Evolutionary conservation across 2,329 filamentous ascomycete species (phyloP).

Genomic region (Cercospora sesami): DNA sequence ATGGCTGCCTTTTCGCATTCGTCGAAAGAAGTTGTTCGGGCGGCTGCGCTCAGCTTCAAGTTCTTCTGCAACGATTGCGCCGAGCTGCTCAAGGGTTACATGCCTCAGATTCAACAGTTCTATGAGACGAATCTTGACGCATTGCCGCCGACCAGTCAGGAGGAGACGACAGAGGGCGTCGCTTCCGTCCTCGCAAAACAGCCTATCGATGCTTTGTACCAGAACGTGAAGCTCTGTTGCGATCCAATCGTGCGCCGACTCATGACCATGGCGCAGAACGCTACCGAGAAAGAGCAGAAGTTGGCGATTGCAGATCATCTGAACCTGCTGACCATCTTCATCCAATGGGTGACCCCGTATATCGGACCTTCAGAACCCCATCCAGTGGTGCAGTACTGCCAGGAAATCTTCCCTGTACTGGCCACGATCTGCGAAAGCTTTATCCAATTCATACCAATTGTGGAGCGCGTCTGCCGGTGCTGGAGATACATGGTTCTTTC

Average conservation of each 20-base stretch:
- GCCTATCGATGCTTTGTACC: slow-evolving; percentile 75
- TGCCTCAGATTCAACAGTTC: slow-evolving; percentile 83
- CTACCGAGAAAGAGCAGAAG: slow-evolving; percentile 78
- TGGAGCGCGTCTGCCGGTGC: slow-evolving; percentile 89
- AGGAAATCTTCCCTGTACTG: slow-evolving; percentile 86
- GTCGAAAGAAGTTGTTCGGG: slow-evolving; percentile 86
- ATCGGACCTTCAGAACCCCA: slow-evolving; percentile 72
- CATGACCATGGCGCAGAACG: slow-evolving; percentile 82
- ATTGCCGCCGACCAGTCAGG: slow-evolving; percentile 81
- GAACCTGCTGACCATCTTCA: slow-evolving; percentile 87
- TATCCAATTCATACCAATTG: slow-evolving; percentile 79
- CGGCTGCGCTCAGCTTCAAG: slow-evolving; percentile 89
- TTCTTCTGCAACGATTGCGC: slow-evolving; percentile 97
- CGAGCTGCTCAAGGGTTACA: slow-evolving; percentile 77
- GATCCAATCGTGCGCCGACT: slow-evolving; percentile 84
- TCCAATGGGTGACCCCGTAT: slow-evolving; percentile 74
- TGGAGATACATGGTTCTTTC: slow-evolving; percentile 98
- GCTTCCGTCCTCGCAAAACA: slow-evolving; percentile 88
- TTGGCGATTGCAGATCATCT: slow-evolving; percentile 90
- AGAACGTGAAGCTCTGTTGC: slow-evolving; percentile 85
- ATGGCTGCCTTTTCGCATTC: slow-evolving; percentile 86
- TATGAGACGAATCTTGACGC: slow-evolving; percentile 88
- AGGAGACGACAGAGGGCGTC: slow-evolving; percentile 94
- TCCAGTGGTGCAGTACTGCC: slow-evolving; percentile 92
- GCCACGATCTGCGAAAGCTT: slow-evolving; percentile 87